Evolutionary conservation across 768 basidiomycete species (phyloP).

Genomic region (Myochromella boudieri): DNA sequence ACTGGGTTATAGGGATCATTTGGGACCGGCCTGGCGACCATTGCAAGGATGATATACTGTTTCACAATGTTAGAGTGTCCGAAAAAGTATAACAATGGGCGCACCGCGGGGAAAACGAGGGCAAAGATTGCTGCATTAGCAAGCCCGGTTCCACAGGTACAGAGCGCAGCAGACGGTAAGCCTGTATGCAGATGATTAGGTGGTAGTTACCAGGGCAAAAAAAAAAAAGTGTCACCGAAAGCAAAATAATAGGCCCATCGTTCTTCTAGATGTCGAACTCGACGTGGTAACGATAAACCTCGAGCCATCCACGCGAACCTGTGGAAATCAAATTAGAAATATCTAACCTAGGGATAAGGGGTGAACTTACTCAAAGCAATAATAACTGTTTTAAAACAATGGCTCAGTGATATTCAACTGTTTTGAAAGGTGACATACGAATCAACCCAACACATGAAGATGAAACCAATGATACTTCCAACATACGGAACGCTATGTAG

Average conservation of each 20-base stretch:
- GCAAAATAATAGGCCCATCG: constrained; percentile 89
- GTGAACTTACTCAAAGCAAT: constrained; percentile 78
- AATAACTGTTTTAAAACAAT: constrained; percentile 55
- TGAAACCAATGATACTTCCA: constrained; percentile 60
- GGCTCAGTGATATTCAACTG: neutral
- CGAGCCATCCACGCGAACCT: constrained; percentile 82
- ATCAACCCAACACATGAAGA: constrained; percentile 85
- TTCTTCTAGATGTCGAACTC: constrained; percentile 79
- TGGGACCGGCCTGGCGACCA: constrained; percentile 73
- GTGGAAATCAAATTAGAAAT: constrained; percentile 12
- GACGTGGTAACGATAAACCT: constrained; percentile 63
- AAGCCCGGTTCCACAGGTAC: constrained; percentile 70
- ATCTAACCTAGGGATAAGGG: too few relatives aligned
- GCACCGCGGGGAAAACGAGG: constrained; percentile 74
- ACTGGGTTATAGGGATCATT: constrained; percentile 71
- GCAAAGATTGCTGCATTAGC: constrained; percentile 86
- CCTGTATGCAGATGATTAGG: constrained; percentile 35
- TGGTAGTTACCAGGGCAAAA: neutral
- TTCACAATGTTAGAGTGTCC: neutral
- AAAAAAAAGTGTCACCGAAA: constrained; percentile 51
- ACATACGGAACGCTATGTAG: constrained; percentile 64
- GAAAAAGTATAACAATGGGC: constrained; percentile 22
- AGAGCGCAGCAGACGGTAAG: constrained; percentile 68
- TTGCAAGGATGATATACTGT: constrained; percentile 84
- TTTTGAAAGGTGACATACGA: constrained; percentile 54